Percentiles rank a stretch among this genome's conserved stretches.
Conservation (phyloP, 164 flowering plant genomes). For the Kingdonia uniflora region DNA sequence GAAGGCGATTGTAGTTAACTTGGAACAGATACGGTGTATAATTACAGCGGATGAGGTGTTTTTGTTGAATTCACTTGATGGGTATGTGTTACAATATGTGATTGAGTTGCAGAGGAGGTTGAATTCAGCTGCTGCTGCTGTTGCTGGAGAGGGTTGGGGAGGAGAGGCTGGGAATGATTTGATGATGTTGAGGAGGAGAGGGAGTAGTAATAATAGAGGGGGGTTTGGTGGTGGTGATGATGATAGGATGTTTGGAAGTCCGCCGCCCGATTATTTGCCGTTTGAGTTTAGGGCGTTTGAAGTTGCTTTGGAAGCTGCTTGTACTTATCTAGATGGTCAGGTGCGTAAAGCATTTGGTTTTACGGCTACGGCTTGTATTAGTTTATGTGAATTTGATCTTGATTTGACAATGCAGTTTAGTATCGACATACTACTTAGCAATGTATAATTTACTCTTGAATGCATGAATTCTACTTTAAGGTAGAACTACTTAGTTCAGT, state of each 20-base stretch:
- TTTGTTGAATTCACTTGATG: conserved; percentile 68
- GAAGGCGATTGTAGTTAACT: conserved; percentile 84
- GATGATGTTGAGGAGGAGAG: conserved; percentile 2
- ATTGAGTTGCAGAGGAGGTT: conserved; percentile 67
- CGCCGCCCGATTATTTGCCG: conserved; percentile 23
- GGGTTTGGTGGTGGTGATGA: conserved; percentile 3
- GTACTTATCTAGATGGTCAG: conserved; percentile 30
- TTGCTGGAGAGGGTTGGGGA: neutral
- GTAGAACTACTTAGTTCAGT: too few species aligned
- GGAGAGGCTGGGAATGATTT: conserved; percentile 10
- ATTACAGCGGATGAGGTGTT: conserved; percentile 84
- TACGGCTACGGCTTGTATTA: too few species aligned
- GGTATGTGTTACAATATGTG: conserved; percentile 69
- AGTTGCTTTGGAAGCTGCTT: conserved; percentile 28
- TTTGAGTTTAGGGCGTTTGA: conserved; percentile 34
- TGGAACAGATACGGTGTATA: conserved; percentile 94
- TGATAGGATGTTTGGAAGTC: neutral
- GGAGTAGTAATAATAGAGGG: neutral
- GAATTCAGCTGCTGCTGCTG: conserved; percentile 14
- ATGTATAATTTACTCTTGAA: too few species aligned
- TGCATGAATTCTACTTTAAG: too few species aligned
- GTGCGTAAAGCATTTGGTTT: conserved; percentile 2
- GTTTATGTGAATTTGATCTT: too few species aligned
- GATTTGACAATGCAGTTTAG: too few species aligned
- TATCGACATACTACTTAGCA: too few species aligned